These are phyloP conservation scores for Tetradesmus obliquus DNA, from an alignment of 139 green algal species.

Conservation along the genomic window DNA sequence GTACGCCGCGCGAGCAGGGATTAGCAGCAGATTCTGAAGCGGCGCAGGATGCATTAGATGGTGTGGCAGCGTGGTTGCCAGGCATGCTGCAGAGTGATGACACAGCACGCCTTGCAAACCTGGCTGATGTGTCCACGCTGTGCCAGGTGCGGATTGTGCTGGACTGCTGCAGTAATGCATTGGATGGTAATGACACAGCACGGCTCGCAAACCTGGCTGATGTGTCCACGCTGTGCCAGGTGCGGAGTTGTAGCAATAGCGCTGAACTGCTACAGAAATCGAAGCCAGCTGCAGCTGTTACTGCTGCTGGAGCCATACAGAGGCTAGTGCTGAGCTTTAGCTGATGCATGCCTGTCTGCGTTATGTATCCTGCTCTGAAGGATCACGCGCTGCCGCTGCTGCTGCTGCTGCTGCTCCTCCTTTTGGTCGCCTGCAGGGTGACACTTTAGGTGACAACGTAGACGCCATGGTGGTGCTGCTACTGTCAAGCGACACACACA, in stretches of 20 bases:
- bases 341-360: too few species aligned
- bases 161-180: neutral
- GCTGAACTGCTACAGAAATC: neutral
- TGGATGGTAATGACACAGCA: neutral
- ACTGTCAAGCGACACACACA: neutral
- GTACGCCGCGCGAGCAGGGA: neutral
- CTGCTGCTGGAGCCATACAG: too few species aligned
- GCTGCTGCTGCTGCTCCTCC: constrained; percentile 4
- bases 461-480: neutral
- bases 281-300: too few species aligned
- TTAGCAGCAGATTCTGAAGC: neutral
- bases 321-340: too few species aligned
- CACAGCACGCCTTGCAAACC: neutral
- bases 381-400: neutral
- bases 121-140: neutral
- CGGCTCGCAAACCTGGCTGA: neutral
- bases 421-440: neutral
- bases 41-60: neutral
- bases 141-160: neutral
- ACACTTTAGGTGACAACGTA: neutral
- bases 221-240: neutral
- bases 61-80: neutral
- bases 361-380: too few species aligned
- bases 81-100: neutral
- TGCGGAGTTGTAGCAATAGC: neutral